phyloP scores from a whole-genome alignment of 176 grass and related monocot species.

The Oryza coarctata region DNA sequence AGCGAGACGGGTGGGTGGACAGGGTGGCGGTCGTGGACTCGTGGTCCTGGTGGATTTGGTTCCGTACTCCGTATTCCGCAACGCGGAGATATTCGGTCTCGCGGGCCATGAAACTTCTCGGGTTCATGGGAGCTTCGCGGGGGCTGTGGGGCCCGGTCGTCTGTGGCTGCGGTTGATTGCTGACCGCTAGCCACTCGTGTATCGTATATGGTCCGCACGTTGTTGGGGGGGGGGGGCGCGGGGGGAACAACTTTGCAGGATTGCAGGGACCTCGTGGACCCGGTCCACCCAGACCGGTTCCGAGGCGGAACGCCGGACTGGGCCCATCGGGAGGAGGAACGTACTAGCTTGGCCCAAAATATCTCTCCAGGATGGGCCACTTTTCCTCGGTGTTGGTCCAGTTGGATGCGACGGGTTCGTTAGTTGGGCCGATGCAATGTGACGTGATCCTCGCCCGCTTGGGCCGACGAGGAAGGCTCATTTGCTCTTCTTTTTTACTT shows the following conservation, averaged over 20 bases:
- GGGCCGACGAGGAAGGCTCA: too few species aligned
- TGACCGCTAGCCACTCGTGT: background rate
- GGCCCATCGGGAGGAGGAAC: background rate
- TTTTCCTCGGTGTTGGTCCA: background rate
- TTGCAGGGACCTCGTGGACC: background rate
- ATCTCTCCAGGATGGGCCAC: background rate
- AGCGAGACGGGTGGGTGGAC: background rate
- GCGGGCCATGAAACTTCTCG: constrained; percentile 24
- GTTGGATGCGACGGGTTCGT: too few species aligned
- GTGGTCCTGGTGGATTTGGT: too few species aligned
- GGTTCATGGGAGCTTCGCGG: background rate
- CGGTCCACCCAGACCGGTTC: background rate
- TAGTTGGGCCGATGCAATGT: too few species aligned
- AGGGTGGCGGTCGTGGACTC: background rate
- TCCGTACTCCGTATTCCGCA: constrained; percentile 5
- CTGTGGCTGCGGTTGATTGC: background rate
- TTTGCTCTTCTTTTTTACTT: too few species aligned
- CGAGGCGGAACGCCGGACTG: background rate
- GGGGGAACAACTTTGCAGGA: too few species aligned
- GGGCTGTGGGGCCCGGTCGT: background rate
- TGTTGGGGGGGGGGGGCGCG: too few species aligned
- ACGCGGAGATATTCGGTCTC: constrained; percentile 10
- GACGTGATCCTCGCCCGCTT: too few species aligned
- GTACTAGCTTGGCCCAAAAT: background rate
- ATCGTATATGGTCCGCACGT: background rate